Evolutionary conservation across 306 rosid genomes (phyloP).

Genomic region (Coriaria nepalensis): DNA sequence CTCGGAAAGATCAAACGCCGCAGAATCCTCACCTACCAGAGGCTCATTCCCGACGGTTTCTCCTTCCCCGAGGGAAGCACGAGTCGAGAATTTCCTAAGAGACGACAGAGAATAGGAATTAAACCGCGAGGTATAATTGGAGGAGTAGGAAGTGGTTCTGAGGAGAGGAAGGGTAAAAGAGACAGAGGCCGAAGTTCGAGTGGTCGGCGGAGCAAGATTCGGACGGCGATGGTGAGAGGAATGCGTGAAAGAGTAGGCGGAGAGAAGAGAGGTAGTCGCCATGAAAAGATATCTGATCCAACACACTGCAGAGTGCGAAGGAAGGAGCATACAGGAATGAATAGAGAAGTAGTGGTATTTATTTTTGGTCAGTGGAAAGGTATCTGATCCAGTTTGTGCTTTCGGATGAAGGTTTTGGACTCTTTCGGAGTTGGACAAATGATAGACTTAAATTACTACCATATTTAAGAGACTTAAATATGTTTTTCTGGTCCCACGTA

Average conservation of each 20-base stretch:
- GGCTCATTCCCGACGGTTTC: conserved; percentile 7
- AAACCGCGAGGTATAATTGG: background rate
- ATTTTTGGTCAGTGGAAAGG: background rate
- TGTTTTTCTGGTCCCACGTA: no score
- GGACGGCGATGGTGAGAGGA: conserved; percentile 1
- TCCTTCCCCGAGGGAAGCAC: conserved; percentile 29
- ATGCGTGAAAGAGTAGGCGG: background rate
- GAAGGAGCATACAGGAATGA: background rate
- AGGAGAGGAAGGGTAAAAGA: background rate
- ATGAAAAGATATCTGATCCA: no score
- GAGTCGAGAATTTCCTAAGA: conserved; percentile 14
- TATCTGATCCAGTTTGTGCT: conserved; percentile 18
- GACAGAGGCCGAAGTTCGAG: background rate
- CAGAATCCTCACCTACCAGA: conserved; percentile 68
- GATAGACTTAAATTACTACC: no score
- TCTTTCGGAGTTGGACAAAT: no score
- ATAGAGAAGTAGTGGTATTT: no score
- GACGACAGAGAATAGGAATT: background rate
- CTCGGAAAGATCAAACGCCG: conserved; percentile 34
- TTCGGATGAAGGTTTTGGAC: conserved; percentile 16
- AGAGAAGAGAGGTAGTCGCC: conserved; percentile 5
- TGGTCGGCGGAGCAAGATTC: background rate
- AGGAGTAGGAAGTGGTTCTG: background rate
- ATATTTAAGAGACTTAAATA: no score
- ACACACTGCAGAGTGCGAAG: background rate